Base-by-base conservation (phyloP, 2,329 filamentous ascomycete genomes). In the Paramyrothecium sp. region DNA sequence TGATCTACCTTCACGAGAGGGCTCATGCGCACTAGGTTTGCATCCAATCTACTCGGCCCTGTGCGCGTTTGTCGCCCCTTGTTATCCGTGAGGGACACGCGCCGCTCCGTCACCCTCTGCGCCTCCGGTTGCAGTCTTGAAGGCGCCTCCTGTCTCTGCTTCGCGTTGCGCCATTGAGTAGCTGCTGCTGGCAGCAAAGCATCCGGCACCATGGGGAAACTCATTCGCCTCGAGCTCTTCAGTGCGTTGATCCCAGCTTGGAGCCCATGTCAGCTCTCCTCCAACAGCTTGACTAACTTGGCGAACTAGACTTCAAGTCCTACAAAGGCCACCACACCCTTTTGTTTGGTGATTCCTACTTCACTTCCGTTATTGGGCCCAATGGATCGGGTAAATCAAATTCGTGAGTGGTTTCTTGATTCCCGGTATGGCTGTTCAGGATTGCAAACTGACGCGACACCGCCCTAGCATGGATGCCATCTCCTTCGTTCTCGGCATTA, bases 381-480 rank as follows among this genome's bases (percentile, higher is more conserved):
- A 99, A 99, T 93, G 95, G 95, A 80, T 98, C 95, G 38, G 95
- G 95, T 63, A 99, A 99, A 76, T 99, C 95, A 20, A 99, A 99
- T 74, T 97, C 93, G 91, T 94, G 77, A 72, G 88, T 80, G 26
- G 26, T 5, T 10, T 30, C 47, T 62, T 49, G 22, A 34, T 20
- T 38, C 17, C 34, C 50, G 26, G 5, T 5, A 30, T 30, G n/a
- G n/a, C n/a, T n/a, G n/a, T n/a, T n/a, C n/a, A n/a, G n/a, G n/a
- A n/a, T 30, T 30, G 10, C 26, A 30, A 30, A 5, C 26, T 30
- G 26, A 30, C 26, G 26, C 26, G 26, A 10, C 10, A 10, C 4
- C 26, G 10, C 20, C 17, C 26, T 53, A 96, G 91, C 59, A 99
- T 99, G 95, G 95, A 99, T 73, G 95, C 95, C 65, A 99, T 99